Conservation (phyloP, 768 basidiomycete species). For the Lentinus tigrinus region DNA sequence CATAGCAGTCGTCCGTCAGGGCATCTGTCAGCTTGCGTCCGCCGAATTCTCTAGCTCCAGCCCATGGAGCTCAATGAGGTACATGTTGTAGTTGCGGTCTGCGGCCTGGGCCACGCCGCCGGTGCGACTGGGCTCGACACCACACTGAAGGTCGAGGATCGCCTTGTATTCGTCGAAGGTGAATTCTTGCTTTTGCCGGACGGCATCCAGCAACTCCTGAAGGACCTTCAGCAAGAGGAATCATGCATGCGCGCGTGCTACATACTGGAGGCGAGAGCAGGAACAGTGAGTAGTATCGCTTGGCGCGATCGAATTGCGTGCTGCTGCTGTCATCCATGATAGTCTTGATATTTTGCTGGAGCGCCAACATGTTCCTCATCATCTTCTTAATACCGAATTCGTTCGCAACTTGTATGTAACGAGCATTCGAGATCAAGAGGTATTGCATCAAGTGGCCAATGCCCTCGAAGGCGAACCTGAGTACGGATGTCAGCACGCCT, state of each 20-base stretch:
- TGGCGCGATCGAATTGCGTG: slow-evolving; percentile 72
- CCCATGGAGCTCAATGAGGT: slow-evolving; percentile 87
- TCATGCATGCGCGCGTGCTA: not conserved
- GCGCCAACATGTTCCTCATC: slow-evolving; percentile 81
- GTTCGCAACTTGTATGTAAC: slow-evolving; percentile 67
- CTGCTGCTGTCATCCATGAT: slow-evolving; percentile 59
- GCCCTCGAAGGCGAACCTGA: slow-evolving; percentile 85
- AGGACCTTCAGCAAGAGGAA: not conserved
- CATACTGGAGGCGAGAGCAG: slow-evolving; percentile 69
- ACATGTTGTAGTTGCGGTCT: slow-evolving; percentile 81
- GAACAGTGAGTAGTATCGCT: slow-evolving; percentile 82
- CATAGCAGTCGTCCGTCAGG: not conserved
- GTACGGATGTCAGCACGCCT: slow-evolving; percentile 10
- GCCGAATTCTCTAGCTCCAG: slow-evolving; percentile 56
- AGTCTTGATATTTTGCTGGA: slow-evolving; percentile 88
- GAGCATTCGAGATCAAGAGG: slow-evolving; percentile 72
- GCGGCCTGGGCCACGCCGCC: slow-evolving; percentile 50
- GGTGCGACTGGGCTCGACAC: slow-evolving; percentile 62
- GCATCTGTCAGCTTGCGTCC: slow-evolving; percentile 25
- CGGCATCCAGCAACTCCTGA: slow-evolving; percentile 76
- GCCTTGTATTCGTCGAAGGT: slow-evolving; percentile 91
- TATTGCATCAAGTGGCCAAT: slow-evolving; percentile 84
- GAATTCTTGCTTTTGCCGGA: slow-evolving; percentile 63
- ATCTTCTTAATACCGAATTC: slow-evolving; percentile 83
- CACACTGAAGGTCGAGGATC: slow-evolving; percentile 88